Conservation (phyloP, 495 filamentous ascomycete genomes). For the Elasticomyces elasticus region DNA sequence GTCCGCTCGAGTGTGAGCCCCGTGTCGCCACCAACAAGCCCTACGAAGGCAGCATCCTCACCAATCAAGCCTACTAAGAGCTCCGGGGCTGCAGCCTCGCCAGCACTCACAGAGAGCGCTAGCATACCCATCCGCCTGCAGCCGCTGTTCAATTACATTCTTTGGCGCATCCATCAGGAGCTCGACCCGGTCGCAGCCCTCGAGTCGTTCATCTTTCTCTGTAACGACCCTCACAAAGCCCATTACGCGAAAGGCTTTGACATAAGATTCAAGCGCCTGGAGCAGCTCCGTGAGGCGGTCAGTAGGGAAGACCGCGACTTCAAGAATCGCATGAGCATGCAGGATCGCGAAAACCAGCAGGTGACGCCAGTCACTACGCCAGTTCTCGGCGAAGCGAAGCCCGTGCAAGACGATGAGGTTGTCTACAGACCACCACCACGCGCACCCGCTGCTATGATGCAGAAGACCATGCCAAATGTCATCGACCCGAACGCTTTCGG, state of each 20-base stretch:
- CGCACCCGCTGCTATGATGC: slow-evolving; percentile 34
- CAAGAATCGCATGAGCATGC: slow-evolving; percentile 45
- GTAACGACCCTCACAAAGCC: slow-evolving; percentile 48
- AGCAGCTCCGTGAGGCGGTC: slow-evolving; percentile 49
- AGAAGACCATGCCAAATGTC: slow-evolving; percentile 24
- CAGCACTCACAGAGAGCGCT: slow-evolving; percentile 1
- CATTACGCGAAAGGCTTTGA: slow-evolving; percentile 52
- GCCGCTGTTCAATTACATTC: slow-evolving; percentile 51
- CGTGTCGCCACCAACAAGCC: slow-evolving; percentile 34
- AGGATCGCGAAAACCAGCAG: slow-evolving; percentile 24
- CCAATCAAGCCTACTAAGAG: slow-evolving; percentile 19
- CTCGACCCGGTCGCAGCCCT: slow-evolving; percentile 32
- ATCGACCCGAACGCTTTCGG: slow-evolving; percentile 33
- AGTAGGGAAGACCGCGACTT: slow-evolving; percentile 50
- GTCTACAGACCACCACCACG: slow-evolving; percentile 40
- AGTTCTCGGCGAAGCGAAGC: neutral
- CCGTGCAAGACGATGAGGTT: slow-evolving; percentile 49
- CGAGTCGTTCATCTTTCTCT: slow-evolving; percentile 44
- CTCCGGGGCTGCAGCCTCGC: neutral
- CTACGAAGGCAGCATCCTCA: slow-evolving; percentile 34
- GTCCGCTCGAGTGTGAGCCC: slow-evolving; percentile 24
- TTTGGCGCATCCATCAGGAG: slow-evolving; percentile 50
- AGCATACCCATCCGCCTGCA: slow-evolving; percentile 38
- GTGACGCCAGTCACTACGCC: neutral
- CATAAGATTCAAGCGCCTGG: slow-evolving; percentile 48